Base-by-base conservation (phyloP, 495 filamentous ascomycete species). In the Penicillium simplicissimum region DNA sequence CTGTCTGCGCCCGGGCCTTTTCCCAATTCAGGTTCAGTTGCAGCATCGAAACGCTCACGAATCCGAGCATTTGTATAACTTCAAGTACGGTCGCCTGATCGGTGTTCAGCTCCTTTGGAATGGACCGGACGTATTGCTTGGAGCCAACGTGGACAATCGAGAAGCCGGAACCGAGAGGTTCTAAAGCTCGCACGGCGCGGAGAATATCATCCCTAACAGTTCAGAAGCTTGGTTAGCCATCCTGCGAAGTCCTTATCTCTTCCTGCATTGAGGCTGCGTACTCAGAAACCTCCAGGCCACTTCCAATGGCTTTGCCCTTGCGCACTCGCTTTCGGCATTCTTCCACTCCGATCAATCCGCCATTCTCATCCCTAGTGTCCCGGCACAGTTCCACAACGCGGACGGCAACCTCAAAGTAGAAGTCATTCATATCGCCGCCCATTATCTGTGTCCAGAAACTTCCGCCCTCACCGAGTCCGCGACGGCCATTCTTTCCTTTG, bases 321-420 rank as follows among this genome's bases (percentile, higher is more conserved):
- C 84, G 82, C 14, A 97, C 85, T 52, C 85, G 76, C 65, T 90
- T 88, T 58, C 85, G 80, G 61, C 95, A 87, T 73, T 98, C 96
- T 15, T 84, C 77, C 1, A 98, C 87, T 8, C 89, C 91, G 59
- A 98, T 89, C 66, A 98, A 72, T 0, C 95, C 95, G 0, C 95
- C 95, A 74, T 98, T 98, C 74, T 97, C 95, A 17, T 85, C 85
- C 57, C 96, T 82, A 40, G 93, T 97, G 54, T 85, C 87, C 4
- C 92, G 81, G 74, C 95, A 98, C 0, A 98, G 86, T 75, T 97
- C 95, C 8, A 98, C 96, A 8, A 98, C 91, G 33, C 91, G 80
- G 40, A 97, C 93, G 0, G 91, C 96, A 49, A 98, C 83, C 77
- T 96, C 94, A 72, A 98, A 98, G 74, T 98, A 98, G 68, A 98